A percentile compares a stretch with the other conserved stretches of the same genome.
phyloP scores from a whole-genome alignment of 176 grass and related monocot genomes.

The Aegilops speltoides region DNA sequence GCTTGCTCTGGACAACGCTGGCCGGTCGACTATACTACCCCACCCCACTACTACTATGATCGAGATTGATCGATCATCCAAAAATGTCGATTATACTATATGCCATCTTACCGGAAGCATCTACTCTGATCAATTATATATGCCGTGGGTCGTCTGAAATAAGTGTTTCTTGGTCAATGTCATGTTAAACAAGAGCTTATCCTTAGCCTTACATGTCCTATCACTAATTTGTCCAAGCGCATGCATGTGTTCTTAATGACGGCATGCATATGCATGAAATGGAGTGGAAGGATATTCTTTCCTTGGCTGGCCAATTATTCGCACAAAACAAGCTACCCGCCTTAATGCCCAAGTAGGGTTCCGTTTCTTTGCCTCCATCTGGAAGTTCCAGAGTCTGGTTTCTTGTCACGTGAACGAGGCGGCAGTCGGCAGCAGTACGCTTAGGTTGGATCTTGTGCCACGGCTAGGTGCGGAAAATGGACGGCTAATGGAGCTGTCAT shows the following conservation, averaged over 20 bases:
- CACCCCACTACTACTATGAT: not conserved
- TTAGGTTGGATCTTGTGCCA: not conserved
- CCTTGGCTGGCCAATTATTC: too few relatives aligned
- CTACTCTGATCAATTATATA: not conserved
- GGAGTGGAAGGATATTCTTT: too few relatives aligned
- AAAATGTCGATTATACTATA: not conserved
- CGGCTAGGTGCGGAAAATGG: not conserved
- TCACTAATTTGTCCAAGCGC: not conserved
- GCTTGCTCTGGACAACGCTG: not conserved
- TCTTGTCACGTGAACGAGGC: not conserved
- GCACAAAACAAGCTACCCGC: too few relatives aligned
- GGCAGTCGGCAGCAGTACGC: not conserved
- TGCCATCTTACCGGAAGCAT: constrained; percentile 5
- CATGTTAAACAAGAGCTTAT: not conserved
- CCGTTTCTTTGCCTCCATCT: not conserved
- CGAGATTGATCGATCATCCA: too few relatives aligned
- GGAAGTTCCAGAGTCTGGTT: not conserved
- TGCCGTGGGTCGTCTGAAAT: not conserved
- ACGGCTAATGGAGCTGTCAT: not conserved
- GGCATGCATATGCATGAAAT: not conserved
- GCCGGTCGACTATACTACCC: not conserved
- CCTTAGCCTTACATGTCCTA: too few relatives aligned
- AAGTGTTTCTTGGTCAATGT: constrained; percentile 17
- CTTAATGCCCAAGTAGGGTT: too few relatives aligned
- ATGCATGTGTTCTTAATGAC: not conserved